A percentile compares a stretch with the other conserved stretches of the same genome.
Evolutionary conservation across 129 eudicot genomes (phyloP).

Genomic region (Flaveria bidentis): DNA sequence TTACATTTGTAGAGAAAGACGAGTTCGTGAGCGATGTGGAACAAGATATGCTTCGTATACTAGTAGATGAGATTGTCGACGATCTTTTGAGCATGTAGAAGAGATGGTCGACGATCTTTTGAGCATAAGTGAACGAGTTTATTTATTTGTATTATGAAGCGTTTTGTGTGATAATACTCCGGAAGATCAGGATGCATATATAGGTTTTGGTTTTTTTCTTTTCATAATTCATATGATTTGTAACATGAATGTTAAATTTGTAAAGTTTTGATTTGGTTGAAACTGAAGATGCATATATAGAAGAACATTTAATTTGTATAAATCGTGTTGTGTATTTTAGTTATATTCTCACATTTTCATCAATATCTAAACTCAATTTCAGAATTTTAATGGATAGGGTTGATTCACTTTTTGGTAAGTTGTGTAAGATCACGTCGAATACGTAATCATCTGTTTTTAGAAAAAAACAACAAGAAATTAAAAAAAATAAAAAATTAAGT

Average conservation of each 20-base stretch:
- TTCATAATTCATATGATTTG: not conserved
- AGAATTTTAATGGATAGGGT: too few relatives aligned
- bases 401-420: too few relatives aligned
- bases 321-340: not conserved
- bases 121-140: constrained; percentile 3
- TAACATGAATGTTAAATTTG: not conserved
- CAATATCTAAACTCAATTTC: not conserved
- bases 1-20: constrained; percentile 52
- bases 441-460: too few relatives aligned
- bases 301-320: not conserved
- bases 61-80: constrained; percentile 58
- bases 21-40: constrained; percentile 67
- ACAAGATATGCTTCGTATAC: constrained; percentile 52
- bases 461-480: too few relatives aligned
- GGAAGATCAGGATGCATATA: not conserved
- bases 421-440: too few relatives aligned
- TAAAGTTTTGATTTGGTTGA: not conserved
- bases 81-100: constrained; percentile 38
- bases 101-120: not conserved
- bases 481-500: too few relatives aligned
- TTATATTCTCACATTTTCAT: not conserved
- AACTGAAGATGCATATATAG: not conserved
- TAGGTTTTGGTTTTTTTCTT: not conserved
- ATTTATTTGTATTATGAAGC: constrained; percentile 31
- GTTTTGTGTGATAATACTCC: not conserved